Evolutionary conservation across 176 grass and related monocot genomes (phyloP).

Genomic region (Thinopyrum elongatum): DNA sequence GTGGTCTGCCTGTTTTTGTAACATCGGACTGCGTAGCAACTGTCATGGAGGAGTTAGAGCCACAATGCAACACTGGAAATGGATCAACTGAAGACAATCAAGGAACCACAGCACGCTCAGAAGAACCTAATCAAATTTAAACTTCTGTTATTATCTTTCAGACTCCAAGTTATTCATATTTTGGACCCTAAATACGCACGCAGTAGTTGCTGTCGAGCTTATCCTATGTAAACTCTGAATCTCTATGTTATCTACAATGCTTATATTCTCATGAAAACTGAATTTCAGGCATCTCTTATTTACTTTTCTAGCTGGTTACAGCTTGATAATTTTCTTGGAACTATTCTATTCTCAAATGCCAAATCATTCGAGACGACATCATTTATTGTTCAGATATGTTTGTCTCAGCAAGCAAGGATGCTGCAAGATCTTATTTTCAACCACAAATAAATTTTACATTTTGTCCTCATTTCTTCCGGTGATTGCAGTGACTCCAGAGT

Average conservation of each 20-base stretch:
- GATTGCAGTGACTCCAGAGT: too few species aligned
- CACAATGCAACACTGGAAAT: background rate
- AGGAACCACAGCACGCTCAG: background rate
- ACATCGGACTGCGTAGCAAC: background rate
- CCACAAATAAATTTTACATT: too few species aligned
- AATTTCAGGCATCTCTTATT: too few species aligned
- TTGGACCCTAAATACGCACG: background rate
- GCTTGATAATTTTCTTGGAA: background rate
- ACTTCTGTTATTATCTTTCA: background rate
- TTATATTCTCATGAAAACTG: background rate
- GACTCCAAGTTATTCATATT: background rate
- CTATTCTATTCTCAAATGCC: background rate
- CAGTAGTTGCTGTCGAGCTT: background rate
- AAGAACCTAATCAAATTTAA: slow-evolving; percentile 1
- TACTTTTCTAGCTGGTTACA: background rate
- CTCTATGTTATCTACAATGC: background rate
- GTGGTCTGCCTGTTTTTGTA: background rate
- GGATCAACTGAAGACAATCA: background rate
- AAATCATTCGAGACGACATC: too few species aligned
- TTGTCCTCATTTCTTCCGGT: too few species aligned
- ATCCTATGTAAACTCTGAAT: slow-evolving; percentile 9
- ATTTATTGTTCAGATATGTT: too few species aligned
- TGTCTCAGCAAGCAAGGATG: background rate
- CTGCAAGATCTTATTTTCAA: background rate
- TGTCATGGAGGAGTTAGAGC: background rate